Percentiles rank a stretch among this genome's conserved stretches.
These are phyloP conservation scores for Aspergillus candidus DNA, from an alignment of 2,329 filamentous ascomycete species.

Conservation along the genomic window DNA sequence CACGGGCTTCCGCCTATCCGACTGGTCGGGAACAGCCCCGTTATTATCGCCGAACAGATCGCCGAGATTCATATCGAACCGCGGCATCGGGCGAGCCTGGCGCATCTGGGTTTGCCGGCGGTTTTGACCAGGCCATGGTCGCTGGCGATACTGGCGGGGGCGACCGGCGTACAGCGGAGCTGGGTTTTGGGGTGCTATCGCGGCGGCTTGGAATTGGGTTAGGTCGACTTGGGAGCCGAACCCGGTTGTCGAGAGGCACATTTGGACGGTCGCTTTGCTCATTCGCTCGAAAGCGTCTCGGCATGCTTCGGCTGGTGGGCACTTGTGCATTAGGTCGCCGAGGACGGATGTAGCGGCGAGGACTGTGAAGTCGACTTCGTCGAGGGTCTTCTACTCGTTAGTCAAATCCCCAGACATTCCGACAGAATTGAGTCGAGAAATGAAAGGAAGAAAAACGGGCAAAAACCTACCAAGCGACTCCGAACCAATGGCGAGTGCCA, in stretches of 20 bases:
- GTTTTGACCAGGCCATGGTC: slow-evolving; percentile 21
- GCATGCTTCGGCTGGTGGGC: slow-evolving; percentile 89
- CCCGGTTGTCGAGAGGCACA: slow-evolving; percentile 82
- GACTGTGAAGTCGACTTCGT: slow-evolving; percentile 97
- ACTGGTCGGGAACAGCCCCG: slow-evolving; percentile 27
- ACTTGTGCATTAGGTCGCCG: slow-evolving; percentile 86
- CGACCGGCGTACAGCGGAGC: slow-evolving; percentile 9
- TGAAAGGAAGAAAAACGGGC: background rate
- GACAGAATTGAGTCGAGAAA: background rate
- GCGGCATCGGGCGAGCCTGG: slow-evolving; percentile 44
- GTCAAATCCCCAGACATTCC: slow-evolving; percentile 9
- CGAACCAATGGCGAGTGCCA: slow-evolving; percentile 92
- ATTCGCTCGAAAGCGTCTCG: slow-evolving; percentile 92
- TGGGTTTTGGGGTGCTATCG: slow-evolving; percentile 11
- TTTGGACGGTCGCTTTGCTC: slow-evolving; percentile 89
- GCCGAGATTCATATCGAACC: slow-evolving; percentile 54
- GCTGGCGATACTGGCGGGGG: slow-evolving; percentile 12
- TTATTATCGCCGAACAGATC: slow-evolving; percentile 46
- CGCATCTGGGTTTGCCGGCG: slow-evolving; percentile 30
- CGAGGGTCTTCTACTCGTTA: slow-evolving; percentile 55
- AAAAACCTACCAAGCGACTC: slow-evolving; percentile 65
- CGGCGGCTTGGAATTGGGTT: slow-evolving; percentile 15
- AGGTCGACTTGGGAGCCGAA: slow-evolving; percentile 53
- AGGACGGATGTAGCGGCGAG: slow-evolving; percentile 89
- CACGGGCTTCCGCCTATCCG: slow-evolving; percentile 21